Base-by-base conservation (phyloP, 2,329 filamentous ascomycete genomes). In the Penicillium sp. region DNA sequence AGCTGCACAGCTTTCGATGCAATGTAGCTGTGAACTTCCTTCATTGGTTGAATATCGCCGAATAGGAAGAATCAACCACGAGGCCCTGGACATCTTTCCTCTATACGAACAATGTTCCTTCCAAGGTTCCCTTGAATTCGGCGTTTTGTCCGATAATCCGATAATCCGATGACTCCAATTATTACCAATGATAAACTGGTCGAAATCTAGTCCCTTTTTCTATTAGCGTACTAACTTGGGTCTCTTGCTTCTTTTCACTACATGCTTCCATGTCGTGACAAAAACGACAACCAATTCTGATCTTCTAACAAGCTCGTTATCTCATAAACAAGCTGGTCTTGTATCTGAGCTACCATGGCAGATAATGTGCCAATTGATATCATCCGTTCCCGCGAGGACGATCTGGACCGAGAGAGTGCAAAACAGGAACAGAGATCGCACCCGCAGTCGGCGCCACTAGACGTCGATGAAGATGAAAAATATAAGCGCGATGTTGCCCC, bases 401-500 rank as follows among this genome's bases (percentile, higher is more conserved):
- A 60, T 18, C n/a, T 46, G 9, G 52, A 55, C 27, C 35, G 58
- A 34, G 49, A 42, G n/a, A 54, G 47, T 18, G 45, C 51, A 32
- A 50, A 40, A 32, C 46, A 47, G 21, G 52, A 60, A 13, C 37
- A 62, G 16, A 55, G 53, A 6, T 41, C 60, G 25, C 56, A 54
- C 27, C 32, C 42, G 9, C 52, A 54, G 23, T 42, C 48, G 10
- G 46, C 44, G 37, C 35, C 45, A 16, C 31, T 54, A 8, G 27
- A 57, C n/a, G 50, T 60, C 13, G 62, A 56, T 7, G 46, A 61
- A 29, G 68, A 71, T n/a, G 65, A 66, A 42, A 74, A 71, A 49
- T 63, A 65, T 41, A 61, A 65, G 13, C 66, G 62, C 16, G 73
- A 75, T 53, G 60, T 70, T 6, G 70, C 73, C 32, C 76, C 76